Evolutionary conservation across 257 asterid genomes (phyloP).

Genomic region (Rehmannia glutinosa): DNA sequence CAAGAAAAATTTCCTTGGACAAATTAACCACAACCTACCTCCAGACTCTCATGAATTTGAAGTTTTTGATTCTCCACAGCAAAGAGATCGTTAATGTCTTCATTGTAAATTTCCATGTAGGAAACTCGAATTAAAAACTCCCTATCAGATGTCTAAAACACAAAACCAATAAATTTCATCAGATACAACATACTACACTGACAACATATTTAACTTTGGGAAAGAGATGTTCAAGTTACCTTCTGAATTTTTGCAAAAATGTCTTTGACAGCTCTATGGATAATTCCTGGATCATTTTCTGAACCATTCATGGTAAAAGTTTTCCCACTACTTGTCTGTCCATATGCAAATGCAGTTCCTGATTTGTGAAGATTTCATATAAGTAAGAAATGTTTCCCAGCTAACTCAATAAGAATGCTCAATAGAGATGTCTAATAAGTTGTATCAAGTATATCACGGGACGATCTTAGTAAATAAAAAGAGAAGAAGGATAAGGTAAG

Average conservation of each 20-base stretch:
- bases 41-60: slow-evolving; percentile 97
- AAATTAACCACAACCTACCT: slow-evolving; percentile 41
- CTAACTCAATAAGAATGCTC: background rate
- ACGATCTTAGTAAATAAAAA: background rate
- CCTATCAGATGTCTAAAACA: slow-evolving; percentile 57
- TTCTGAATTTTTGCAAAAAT: slow-evolving; percentile 57
- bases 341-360: slow-evolving; percentile 99
- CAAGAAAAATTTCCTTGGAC: background rate
- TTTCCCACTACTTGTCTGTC: slow-evolving; percentile 99
- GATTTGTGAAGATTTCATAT: slow-evolving; percentile 15
- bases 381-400: background rate
- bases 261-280: slow-evolving; percentile 77
- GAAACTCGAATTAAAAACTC: slow-evolving; percentile 95
- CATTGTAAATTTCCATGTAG: slow-evolving; percentile 97
- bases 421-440: background rate
- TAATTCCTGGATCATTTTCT: slow-evolving; percentile 84
- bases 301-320: slow-evolving; percentile 98
- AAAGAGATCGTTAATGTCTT: slow-evolving; percentile 91
- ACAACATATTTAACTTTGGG: background rate
- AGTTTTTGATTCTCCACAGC: slow-evolving; percentile 86
- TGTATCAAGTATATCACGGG: background rate
- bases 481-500: slow-evolving; percentile 6
- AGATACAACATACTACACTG: background rate
- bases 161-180: slow-evolving; percentile 8
- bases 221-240: slow-evolving; percentile 37